Conservation (phyloP, 2,329 filamentous ascomycete genomes). For the Neonectria sp. region DNA sequence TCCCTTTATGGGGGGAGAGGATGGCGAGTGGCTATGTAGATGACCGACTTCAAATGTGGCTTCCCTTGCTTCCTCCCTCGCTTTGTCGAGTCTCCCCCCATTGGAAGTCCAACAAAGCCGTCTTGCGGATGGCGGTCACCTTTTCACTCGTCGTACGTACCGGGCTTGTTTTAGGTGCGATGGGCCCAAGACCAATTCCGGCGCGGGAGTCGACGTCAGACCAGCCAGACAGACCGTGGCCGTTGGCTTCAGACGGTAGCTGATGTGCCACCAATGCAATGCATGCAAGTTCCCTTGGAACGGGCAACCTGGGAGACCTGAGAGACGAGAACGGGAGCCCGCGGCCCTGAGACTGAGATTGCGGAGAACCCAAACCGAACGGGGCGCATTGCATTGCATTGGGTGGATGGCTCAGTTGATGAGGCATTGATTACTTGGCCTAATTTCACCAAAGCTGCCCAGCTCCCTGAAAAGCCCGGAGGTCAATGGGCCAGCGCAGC, state of each 20-base stretch:
- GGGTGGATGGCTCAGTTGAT: conserved; percentile 5
- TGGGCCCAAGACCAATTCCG: conserved; percentile 21
- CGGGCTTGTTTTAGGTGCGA: conserved; percentile 22
- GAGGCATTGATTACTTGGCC: conserved; percentile 26
- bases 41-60: not conserved
- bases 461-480: conserved; percentile 15
- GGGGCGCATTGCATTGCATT: conserved; percentile 17
- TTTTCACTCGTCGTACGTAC: conserved; percentile 4
- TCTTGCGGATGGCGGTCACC: conserved; percentile 20
- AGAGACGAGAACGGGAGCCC: conserved; percentile 13
- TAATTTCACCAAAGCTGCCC: conserved; percentile 26
- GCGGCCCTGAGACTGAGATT: conserved; percentile 10
- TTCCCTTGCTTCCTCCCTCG: conserved; percentile 6
- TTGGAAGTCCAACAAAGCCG: conserved; percentile 3
- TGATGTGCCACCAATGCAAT: conserved; percentile 7
- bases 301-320: not conserved
- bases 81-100: not conserved
- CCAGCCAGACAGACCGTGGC: conserved; percentile 4
- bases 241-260: conserved; percentile 27
- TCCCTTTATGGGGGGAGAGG: not conserved
- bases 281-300: conserved; percentile 2
- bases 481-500: not conserved
- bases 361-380: conserved; percentile 21
- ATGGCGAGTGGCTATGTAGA: not conserved
- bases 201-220: conserved; percentile 22